Evolutionary conservation across 768 basidiomycete species (phyloP), one percentile per base, ranked within the genome.

Genomic region (Lactarius hengduanensis): DNA sequence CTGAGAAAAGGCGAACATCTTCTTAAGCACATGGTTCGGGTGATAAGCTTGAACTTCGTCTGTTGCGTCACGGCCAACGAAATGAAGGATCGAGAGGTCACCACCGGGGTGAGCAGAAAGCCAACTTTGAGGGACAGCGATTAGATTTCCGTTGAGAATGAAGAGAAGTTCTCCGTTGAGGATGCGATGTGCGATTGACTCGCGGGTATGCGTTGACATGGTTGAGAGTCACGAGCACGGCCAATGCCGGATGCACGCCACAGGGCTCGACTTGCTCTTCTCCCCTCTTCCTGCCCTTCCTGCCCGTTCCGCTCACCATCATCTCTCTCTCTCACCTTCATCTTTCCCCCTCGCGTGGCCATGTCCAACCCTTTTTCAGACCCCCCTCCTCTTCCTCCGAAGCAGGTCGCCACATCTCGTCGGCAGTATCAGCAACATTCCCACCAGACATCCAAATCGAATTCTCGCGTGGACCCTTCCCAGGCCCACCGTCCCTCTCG

Each of bases 1-100:
- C 28, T 95, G 79, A 61, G 84, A 82, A 73, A 88, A 96, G 15
- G 80, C 80, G 22, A 80, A 75, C 69, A 95, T 81, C 64, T 83
- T 79, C 11, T 78, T 76, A 61, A 86, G 79, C 58, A 82, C 86
- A 56, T 82, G 76, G 43, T 85, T 82, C 8, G 81, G 80, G 74
- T 99, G 97, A 78, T 91, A 98, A 26, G 94, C 96, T 68, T 92
- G 85, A 40, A 98, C 91, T 76, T 99, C 97, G 78, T 96, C 91
- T 0, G 92, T 85, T 0, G 96, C 96, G 74, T 99, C 96, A 63
- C 96, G 84, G 3, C 96, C 97, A 50, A 98, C 87, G 72, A 95
- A 98, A 78, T 99, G 97, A 30, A 96, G 86, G 64, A 99, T 85
- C 16, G 94, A 84, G 58, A 98, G 88, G 4, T 84, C 76, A 45